Base-by-base conservation (phyloP, 1,284 basidiomycete genomes). In the Cutaneotrichosporon cyanovorans region DNA sequence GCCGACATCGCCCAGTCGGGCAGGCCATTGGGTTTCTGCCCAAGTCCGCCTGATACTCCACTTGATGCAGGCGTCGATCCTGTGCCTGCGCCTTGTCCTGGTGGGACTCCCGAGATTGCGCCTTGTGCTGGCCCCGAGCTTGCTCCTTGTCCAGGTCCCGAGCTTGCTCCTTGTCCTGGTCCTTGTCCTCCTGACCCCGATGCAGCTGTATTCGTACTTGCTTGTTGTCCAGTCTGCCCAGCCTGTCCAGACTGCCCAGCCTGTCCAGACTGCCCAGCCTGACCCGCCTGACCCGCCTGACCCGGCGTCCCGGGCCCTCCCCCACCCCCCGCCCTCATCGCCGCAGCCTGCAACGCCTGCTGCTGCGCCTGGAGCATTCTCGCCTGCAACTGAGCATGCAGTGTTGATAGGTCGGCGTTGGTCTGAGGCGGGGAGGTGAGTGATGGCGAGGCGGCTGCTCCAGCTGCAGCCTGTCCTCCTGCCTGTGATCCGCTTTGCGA, bases 291-390 rank as follows among this genome's bases (percentile, higher is more conserved):
- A 34, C 5, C 28, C 28, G n/a, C 30, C 30, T 18, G 44, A 33
- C 16, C 30, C 30, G 10, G 25, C n/a, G n/a, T n/a, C 25, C 28
- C 4, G 37, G 33, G 15, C 22, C 28, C 4, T 30, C 37, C 28
- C 32, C 32, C 23, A 39, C 22, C 32, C 16, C 32, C n/a, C 16
- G 32, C 32, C 15, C 32, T 8, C 32, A 34, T 10, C 6, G 32
- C 32, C n/a, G 32, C 32, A 34, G 32, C 32, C 32, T 34, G 32
- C 32, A 34, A 15, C 14, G 32, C 32, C 16, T 34, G 32, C 38
- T 60, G 60, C 34, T 62, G 60, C 28, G 36, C 42, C 35, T 47
- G 45, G 22, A 55, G 9, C 42, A 55, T 48, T 12, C 53, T 49
- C n/a, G 49, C 46, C 31, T 55, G 53, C 12, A 55, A 44, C 28